Evolutionary conservation across 495 filamentous ascomycete species (phyloP), one percentile per base, ranked within the genome.

Genomic region (Xylaria palmicola): DNA sequence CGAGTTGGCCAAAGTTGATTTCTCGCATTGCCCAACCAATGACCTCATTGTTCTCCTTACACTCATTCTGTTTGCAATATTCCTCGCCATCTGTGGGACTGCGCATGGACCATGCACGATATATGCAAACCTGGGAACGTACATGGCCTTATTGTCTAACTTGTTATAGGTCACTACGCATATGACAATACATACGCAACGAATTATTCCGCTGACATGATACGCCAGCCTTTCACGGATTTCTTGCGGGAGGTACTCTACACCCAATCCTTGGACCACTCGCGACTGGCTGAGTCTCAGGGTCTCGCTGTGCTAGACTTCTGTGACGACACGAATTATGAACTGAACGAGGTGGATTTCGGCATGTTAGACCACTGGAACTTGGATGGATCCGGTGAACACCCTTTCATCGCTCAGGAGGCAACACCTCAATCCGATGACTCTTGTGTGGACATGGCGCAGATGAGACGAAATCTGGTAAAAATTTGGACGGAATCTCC

Each of bases 321-420:
- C 39, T 81, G 79, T 49, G 76, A 84, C 6, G 75, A 85, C 47
- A 72, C 78, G 36, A 80, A 82, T 59, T 75, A 87, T 15, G 83
- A 86, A 34, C 73, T 88, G 15, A 86, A 83, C 24, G 85, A 86
- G 19, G 72, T 83, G 4, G 86, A 89, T 60, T 83, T 87, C 60
- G 77, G 78, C 0, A 70, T 85, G 13, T 76, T 89, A 1, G 79
- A 85, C 41, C 73, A 79, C 49, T 86, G 85, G 72, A 86, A 86
- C 26, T 55, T 77, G 15, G 79, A 80, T 41, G 67, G 74, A 6
- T 64, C 75, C 43, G 62, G 71, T n/a, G 55, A 68, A 6, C 41
- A 24, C 56, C 27, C 37, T 20, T 61, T 58, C 29, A 60, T 45
- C 44, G 59, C 53, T 60, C 53, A 43, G 34, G 50, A 27, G 34